These are phyloP conservation scores for Trypanosoma avium DNA, from an alignment of 208 protist genomes.

Conservation along the genomic window DNA sequence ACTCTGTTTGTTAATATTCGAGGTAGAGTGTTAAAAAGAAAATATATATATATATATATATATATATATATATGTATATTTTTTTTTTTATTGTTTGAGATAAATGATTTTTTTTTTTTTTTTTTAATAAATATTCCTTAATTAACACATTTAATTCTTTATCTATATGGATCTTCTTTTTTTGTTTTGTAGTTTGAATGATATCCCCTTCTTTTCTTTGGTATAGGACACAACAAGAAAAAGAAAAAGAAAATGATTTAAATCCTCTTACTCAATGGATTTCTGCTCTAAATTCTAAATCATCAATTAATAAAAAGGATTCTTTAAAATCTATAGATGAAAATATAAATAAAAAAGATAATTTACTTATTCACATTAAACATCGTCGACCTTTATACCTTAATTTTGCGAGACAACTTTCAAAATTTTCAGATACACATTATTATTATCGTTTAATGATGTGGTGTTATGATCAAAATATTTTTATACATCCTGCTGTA, in stretches of 20 bases:
- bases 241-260: neutral
- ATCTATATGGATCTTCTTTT: neutral
- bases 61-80: too few species aligned
- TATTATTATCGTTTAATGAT: constrained; percentile 83
- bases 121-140: constrained; percentile 14
- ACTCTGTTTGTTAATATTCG: too few species aligned
- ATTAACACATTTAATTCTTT: constrained; percentile 11
- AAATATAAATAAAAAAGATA: constrained; percentile 2
- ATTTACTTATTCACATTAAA: constrained; percentile 32
- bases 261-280: constrained; percentile 12
- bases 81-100: too few species aligned
- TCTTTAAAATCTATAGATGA: neutral
- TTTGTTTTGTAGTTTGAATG: constrained; percentile 13
- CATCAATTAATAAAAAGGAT: neutral
- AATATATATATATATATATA: too few species aligned
- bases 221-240: constrained; percentile 7
- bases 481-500: constrained; percentile 80
- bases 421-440: constrained; percentile 65
- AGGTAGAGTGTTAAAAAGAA: too few species aligned
- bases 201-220: constrained; percentile 20
- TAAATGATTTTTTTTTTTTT: too few species aligned
- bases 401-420: constrained; percentile 54
- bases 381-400: constrained; percentile 66
- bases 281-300: neutral
- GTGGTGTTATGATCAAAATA: constrained; percentile 81